Percentiles rank a stretch among this genome's conserved stretches.
phyloP scores from a whole-genome alignment of 2,329 filamentous ascomycete species.

The Claviceps lovelessii region DNA sequence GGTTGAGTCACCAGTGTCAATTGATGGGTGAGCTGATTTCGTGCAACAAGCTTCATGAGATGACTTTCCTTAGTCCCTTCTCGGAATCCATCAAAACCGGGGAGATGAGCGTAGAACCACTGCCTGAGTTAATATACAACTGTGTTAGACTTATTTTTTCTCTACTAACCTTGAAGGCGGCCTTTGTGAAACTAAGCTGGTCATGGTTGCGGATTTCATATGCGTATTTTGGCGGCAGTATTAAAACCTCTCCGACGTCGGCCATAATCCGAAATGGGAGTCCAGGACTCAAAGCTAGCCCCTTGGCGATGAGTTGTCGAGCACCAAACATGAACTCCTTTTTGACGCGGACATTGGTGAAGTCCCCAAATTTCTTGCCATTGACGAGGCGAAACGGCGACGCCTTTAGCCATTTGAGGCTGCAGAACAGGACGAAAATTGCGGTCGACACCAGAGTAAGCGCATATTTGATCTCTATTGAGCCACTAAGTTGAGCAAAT shows the following conservation, averaged over 20 bases:
- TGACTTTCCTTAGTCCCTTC: not conserved
- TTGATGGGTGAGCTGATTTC: not conserved
- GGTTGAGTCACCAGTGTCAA: not conserved
- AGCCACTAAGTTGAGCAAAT: not conserved
- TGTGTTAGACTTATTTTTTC: not conserved
- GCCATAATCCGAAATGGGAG: not conserved
- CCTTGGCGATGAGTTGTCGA: not conserved
- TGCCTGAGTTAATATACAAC: not conserved
- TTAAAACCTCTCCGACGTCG: slow-evolving; percentile 1
- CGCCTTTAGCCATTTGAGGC: not conserved
- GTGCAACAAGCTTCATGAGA: not conserved
- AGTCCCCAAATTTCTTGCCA: not conserved
- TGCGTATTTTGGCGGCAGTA: slow-evolving; percentile 1
- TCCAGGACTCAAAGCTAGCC: not conserved
- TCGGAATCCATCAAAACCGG: not conserved
- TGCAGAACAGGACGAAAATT: not conserved
- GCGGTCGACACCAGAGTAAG: not conserved
- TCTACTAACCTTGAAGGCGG: not conserved
- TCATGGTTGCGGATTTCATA: slow-evolving; percentile 2
- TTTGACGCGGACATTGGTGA: not conserved
- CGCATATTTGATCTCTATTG: not conserved
- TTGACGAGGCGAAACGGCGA: not conserved
- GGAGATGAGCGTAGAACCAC: slow-evolving; percentile 2
- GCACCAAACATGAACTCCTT: not conserved
- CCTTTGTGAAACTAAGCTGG: not conserved